Evolutionary conservation across 257 asterid genomes (phyloP), one percentile per base, ranked within the genome.

Genomic region (Penstemon davidsonii): DNA sequence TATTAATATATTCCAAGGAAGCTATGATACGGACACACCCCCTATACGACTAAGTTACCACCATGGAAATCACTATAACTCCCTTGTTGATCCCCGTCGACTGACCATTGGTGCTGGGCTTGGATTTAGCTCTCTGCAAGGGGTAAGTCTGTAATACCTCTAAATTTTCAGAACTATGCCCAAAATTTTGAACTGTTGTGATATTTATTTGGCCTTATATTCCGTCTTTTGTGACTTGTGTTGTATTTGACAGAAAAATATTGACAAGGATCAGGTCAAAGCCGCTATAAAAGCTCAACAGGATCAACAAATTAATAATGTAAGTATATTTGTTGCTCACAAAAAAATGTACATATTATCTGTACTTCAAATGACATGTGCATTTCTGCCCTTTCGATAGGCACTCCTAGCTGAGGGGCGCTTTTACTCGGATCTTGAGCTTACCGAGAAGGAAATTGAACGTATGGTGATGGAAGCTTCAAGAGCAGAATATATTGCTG

Each of bases 351-450:
- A 54, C 54, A 25, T 25, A 13, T 47, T 11, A 40, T 61, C 36
- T 45, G 50, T 55, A 25, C 55, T 12, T 66, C 36, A 59, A 62
- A 59, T 65, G 68, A 55, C 49, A n/a, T 62, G 18, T 45, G 52
- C 12, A 43, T 60, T 65, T 58, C 50, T 18, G 61, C 55, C 69
- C 55, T 67, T 55, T 71, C 53, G 71, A 4, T 76, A 94, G 98
- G 97, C 97, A 67, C 99, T 94, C 70, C 81, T 94, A 72, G 98
- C 99, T 0, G 98, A 94, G 82, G 98, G 96, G 44, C 91, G 99
- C 38, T 89, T 91, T 79, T 91, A 87, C 82, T 94, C 99, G 0
- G 99, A 94, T 80, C 95, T 94, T 53, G 98, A 94, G 83, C 89
- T 94, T 43, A 91, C 99, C 4, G 98, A 94, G 81, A 87, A 94